Base-by-base conservation (phyloP, 2,329 filamentous ascomycete species). In the Scleromitrula shiraiana region DNA sequence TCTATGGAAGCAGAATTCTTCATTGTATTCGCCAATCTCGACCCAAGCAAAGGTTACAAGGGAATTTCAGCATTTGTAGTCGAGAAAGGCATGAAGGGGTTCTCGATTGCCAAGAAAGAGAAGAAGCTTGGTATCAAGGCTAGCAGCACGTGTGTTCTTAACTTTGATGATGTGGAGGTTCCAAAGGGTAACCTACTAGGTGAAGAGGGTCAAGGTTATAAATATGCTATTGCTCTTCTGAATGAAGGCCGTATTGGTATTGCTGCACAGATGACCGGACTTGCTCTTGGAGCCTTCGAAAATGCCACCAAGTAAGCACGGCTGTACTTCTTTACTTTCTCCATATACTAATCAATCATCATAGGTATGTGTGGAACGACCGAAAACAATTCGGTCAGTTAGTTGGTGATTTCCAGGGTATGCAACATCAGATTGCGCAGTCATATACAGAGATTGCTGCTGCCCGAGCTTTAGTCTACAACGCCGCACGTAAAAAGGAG, bases 211-310 rank as follows among this genome's bases (percentile, higher is more conserved):
- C 78, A 96, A 49, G 93, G 93, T 26, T 98, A 98, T 78, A 97
- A 97, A 72, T 96, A 96, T 66, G 93, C 93, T 62, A 98, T 98
- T 64, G 79, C 82, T 42, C 73, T 97, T 5, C 71, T 98, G 64
- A 98, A 98, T 69, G 93, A 98, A 68, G 93, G 93, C 22, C 84
- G 93, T 56, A 98, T 98, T 63, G 93, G 93, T 59, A 98, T 98
- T 63, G 93, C 90, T 2, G 93, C 93, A 6, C 93, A 98, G 68
- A 98, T 98, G 93, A 98, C 93, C 0, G 93, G 93, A 48, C 78
- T 98, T 48, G 91, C 93, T 1, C 78, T 97, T 20, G 93, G 93
- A 38, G 88, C 93, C 14, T 98, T 87, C 72, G 90, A 96, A 67
- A 96, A 97, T 64, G 93, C 93, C 23, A 91, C 86, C 51, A 78